Evolutionary conservation across 768 basidiomycete genomes (phyloP), one percentile per base, ranked within the genome.

Genomic region (Suillus lakei): DNA sequence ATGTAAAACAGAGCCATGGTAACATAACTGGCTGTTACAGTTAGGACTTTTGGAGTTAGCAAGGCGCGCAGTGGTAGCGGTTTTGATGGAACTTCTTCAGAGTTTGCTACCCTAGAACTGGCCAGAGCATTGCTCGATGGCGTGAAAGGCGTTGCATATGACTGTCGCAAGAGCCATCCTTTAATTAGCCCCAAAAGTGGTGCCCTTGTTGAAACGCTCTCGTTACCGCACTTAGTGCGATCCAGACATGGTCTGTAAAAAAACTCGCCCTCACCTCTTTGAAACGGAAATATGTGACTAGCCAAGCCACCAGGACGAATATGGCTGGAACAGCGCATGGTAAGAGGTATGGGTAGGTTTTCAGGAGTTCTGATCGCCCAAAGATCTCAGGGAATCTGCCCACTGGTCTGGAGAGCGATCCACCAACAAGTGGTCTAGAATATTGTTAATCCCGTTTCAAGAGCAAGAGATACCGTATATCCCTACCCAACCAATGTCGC

Each of bases 301-400:
- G 51, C 80, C 82, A 85, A 7, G 82, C 83, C n/a, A 86, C 13
- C 16, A 76, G 69, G 1, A 86, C 78, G 70, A 86, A 86, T 1
- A 85, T 83, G 2, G 86, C 87, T 2, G 86, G 80, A 23, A 88
- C 82, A n/a, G 86, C 81, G 67, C 88, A 89, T 2, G 88, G 85
- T 36, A 90, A 79, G 73, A 89, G 88, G 74, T 91, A 91, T 1
- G 90, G 89, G 72, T 87, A 88, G 34, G 80, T 74, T 68, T 79
- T 80, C 83, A 88, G 84, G 69, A 91, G 88, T 26, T 68, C 68
- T 7, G 77, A 78, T 26, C 76, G 66, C 62, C 87, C 87, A 61
- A 91, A 91, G 6, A 81, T 64, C 12, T 70, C 68, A 5, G 89
- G 88, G 72, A 88, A 90, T 16, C 83, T 84, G 43, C 90, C 87